Evolutionary conservation across 1,284 basidiomycete species (phyloP).

Genomic region (Athelia psychrophila): DNA sequence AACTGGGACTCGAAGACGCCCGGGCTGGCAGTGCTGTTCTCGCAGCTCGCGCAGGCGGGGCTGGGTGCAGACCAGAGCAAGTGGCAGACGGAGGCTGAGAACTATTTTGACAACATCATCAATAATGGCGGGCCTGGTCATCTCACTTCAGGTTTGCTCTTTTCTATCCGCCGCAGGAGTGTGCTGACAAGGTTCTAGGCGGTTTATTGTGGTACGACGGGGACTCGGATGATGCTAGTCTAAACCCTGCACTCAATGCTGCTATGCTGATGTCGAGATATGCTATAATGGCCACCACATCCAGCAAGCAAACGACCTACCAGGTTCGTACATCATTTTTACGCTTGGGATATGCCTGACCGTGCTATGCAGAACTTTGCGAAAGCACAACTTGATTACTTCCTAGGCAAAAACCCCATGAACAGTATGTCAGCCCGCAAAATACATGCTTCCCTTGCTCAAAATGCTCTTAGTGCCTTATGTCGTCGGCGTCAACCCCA

Average conservation of each 20-base stretch:
- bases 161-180: neutral
- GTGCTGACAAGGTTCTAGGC: slow-evolving; percentile 37
- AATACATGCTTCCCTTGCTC: too few species aligned
- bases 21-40: slow-evolving; percentile 72
- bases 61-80: slow-evolving; percentile 52
- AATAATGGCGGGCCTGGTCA: slow-evolving; percentile 52
- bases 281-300: slow-evolving; percentile 66
- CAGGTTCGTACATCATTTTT: slow-evolving; percentile 35
- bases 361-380: slow-evolving; percentile 55
- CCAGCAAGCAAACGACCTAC: slow-evolving; percentile 59
- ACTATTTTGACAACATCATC: slow-evolving; percentile 75
- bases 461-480: slow-evolving; percentile 68
- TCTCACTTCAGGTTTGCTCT: slow-evolving; percentile 47
- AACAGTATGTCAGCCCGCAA: slow-evolving; percentile 41
- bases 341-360: slow-evolving; percentile 10
- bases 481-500: slow-evolving; percentile 84
- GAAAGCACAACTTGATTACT: slow-evolving; percentile 76
- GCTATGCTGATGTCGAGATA: slow-evolving; percentile 82
- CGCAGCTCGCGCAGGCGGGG: slow-evolving; percentile 56
- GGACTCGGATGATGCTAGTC: slow-evolving; percentile 74
- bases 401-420: slow-evolving; percentile 86
- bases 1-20: slow-evolving; percentile 90
- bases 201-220: slow-evolving; percentile 79
- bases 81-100: slow-evolving; percentile 75
- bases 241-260: slow-evolving; percentile 86